Percentiles rank a stretch among this genome's conserved stretches.
These are phyloP conservation scores for Leishmania amazonensis DNA, from an alignment of 208 protist species.

Conservation along the genomic window DNA sequence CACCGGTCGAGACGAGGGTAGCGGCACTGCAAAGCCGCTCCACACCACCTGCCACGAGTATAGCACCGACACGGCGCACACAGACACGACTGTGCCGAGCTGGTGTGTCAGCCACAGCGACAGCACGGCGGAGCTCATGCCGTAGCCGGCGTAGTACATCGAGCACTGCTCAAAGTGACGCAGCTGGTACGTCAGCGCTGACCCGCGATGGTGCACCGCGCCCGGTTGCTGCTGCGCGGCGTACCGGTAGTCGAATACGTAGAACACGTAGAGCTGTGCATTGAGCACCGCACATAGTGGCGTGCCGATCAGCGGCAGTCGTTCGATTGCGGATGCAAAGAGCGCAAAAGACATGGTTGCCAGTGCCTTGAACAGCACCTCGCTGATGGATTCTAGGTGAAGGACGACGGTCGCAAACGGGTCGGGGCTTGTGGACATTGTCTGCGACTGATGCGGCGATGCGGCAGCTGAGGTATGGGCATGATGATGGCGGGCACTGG, in stretches of 20 bases:
- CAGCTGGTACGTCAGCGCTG: slow-evolving; percentile 38
- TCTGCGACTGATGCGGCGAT: not conserved
- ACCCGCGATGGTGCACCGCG: slow-evolving; percentile 15
- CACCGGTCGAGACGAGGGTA: slow-evolving; percentile 38
- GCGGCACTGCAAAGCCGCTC: slow-evolving; percentile 40
- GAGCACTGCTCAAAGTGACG: slow-evolving; percentile 62
- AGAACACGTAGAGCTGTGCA: slow-evolving; percentile 70
- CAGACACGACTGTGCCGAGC: slow-evolving; percentile 38
- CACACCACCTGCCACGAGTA: slow-evolving; percentile 65
- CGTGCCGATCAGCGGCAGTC: slow-evolving; percentile 20
- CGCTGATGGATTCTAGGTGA: slow-evolving; percentile 38
- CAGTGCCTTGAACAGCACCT: slow-evolving; percentile 57
- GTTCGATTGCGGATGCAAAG: slow-evolving; percentile 19
- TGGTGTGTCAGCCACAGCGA: slow-evolving; percentile 31
- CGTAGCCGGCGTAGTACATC: slow-evolving; percentile 70
- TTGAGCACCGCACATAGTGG: slow-evolving; percentile 47
- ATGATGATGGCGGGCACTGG: not conserved
- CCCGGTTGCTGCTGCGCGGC: slow-evolving; percentile 31
- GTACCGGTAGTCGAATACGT: slow-evolving; percentile 79
- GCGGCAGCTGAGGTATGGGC: not conserved
- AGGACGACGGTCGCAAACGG: slow-evolving; percentile 16
- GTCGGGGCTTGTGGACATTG: slow-evolving; percentile 12
- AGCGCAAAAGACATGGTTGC: slow-evolving; percentile 60
- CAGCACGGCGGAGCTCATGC: slow-evolving; percentile 40
- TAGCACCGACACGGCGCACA: slow-evolving; percentile 49